Percentiles rank a stretch among this genome's conserved stretches.
Evolutionary conservation across 2,329 filamentous ascomycete species (phyloP).

Genomic region (Penicillium sp.): DNA sequence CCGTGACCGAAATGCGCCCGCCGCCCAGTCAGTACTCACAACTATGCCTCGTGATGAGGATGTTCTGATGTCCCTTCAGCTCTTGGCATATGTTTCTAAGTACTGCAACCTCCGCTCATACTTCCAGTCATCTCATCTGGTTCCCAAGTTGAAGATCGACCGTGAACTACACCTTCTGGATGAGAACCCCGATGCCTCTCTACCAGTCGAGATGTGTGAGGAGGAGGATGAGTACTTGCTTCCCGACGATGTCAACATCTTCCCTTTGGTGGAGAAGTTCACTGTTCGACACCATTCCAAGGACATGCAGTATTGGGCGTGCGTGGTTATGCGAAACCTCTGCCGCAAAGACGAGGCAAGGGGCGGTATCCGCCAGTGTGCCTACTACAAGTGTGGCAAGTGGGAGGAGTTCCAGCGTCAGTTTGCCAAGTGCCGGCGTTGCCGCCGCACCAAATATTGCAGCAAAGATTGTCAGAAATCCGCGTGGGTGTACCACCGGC

Average conservation of each 20-base stretch:
- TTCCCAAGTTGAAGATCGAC: slow-evolving; percentile 85
- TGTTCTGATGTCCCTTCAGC: slow-evolving; percentile 93
- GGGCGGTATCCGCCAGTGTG: slow-evolving; percentile 93
- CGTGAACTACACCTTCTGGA: slow-evolving; percentile 78
- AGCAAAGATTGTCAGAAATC: slow-evolving; percentile 99
- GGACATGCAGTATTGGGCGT: slow-evolving; percentile 99
- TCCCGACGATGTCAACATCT: slow-evolving; percentile 96
- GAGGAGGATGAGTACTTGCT: slow-evolving; percentile 83
- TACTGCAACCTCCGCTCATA: slow-evolving; percentile 95
- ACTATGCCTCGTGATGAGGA: slow-evolving; percentile 97
- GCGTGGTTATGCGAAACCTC: slow-evolving; percentile 96
- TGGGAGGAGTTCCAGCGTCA: slow-evolving; percentile 97
- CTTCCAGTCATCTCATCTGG: slow-evolving; percentile 91
- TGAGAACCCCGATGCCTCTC: slow-evolving; percentile 53
- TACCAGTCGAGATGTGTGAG: slow-evolving; percentile 44
- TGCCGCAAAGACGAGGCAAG: slow-evolving; percentile 95
- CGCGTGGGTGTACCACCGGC: slow-evolving; percentile 95
- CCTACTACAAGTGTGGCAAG: slow-evolving; percentile 96
- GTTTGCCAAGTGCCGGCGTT: slow-evolving; percentile 96
- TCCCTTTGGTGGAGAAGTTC: slow-evolving; percentile 96
- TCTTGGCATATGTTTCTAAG: slow-evolving; percentile 96
- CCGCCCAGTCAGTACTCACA: slow-evolving; percentile 69
- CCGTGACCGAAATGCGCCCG: slow-evolving; percentile 67
- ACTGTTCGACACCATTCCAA: slow-evolving; percentile 91
- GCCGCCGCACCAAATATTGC: slow-evolving; percentile 96